A percentile compares a stretch with the other conserved stretches of the same genome.
Evolutionary conservation across 1,284 basidiomycete genomes (phyloP).

Genomic region (Cutaneotrichosporon arboriforme): DNA sequence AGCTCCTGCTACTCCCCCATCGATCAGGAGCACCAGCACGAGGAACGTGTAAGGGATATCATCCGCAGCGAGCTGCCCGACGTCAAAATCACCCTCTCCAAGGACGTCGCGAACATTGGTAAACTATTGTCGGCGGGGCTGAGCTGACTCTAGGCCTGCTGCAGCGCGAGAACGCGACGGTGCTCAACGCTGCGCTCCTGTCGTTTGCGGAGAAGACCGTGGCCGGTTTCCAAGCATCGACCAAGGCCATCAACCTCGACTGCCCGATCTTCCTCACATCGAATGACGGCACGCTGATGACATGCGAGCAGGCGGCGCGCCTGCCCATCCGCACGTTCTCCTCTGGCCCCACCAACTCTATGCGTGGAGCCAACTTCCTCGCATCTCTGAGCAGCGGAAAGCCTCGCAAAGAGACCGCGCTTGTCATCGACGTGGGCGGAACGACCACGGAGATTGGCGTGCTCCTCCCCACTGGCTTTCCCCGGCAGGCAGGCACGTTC

Average conservation of each 20-base stretch:
- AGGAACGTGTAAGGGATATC: conserved; percentile 31
- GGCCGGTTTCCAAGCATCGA: conserved; percentile 53
- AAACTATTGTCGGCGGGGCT: too few relatives aligned
- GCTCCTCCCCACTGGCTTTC: conserved; percentile 31
- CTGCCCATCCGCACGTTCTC: conserved; percentile 61
- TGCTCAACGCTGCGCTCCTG: conserved; percentile 58
- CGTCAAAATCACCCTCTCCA: conserved; percentile 26
- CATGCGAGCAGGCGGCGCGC: conserved; percentile 53
- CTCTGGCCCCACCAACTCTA: conserved; percentile 59
- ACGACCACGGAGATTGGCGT: conserved; percentile 46
- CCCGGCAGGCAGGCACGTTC: conserved; percentile 30
- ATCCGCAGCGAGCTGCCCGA: conserved; percentile 25
- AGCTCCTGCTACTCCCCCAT: conserved; percentile 36
- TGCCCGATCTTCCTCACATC: conserved; percentile 59
- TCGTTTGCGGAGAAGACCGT: conserved; percentile 55
- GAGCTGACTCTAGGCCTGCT: conserved; percentile 48
- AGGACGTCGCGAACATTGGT: conserved; percentile 35
- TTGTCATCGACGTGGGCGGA: conserved; percentile 59
- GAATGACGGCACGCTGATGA: conserved; percentile 57
- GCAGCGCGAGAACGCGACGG: conserved; percentile 59
- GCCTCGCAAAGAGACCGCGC: conserved; percentile 47
- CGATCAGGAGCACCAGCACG: conserved; percentile 29
- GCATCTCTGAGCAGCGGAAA: conserved; percentile 47
- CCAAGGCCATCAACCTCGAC: conserved; percentile 50
- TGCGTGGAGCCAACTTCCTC: conserved; percentile 58